Percentiles rank a stretch among this genome's conserved stretches.
Evolutionary conservation across 129 eudicot species (phyloP).

Genomic region (Lactuca saligna): DNA sequence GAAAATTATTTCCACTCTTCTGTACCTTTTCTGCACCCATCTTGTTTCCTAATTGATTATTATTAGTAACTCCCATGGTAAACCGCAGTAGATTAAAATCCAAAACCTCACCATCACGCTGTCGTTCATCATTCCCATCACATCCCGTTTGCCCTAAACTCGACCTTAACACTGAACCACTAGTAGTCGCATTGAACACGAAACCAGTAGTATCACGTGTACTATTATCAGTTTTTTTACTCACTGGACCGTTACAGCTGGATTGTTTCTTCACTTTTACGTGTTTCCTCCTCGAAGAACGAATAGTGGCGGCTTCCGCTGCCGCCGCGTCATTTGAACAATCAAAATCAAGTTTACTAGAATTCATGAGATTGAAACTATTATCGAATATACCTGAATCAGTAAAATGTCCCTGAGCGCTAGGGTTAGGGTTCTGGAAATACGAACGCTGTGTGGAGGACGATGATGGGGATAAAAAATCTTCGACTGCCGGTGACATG

Average conservation of each 20-base stretch:
- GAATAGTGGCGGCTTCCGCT: constrained; percentile 18
- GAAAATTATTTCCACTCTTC: constrained; percentile 13
- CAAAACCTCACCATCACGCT: neutral
- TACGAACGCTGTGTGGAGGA: constrained; percentile 22
- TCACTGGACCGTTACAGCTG: constrained; percentile 19
- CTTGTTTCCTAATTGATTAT: constrained; percentile 11
- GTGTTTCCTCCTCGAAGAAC: constrained; percentile 40
- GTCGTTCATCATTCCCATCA: constrained; percentile 23
- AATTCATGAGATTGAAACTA: constrained; percentile 21
- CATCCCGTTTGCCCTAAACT: constrained; percentile 27
- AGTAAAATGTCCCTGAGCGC: constrained; percentile 7
- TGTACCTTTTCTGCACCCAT: constrained; percentile 14
- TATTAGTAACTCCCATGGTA: constrained; percentile 15
- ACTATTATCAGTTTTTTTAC: constrained; percentile 13
- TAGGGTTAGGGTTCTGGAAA: constrained; percentile 47
- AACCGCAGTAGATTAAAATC: constrained; percentile 25
- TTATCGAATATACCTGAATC: constrained; percentile 37
- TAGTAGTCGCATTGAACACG: constrained; percentile 25
- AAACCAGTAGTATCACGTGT: constrained; percentile 12
- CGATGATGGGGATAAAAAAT: constrained; percentile 27
- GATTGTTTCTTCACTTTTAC: constrained; percentile 51
- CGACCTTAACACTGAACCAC: constrained; percentile 12
- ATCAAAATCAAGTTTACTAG: constrained; percentile 30
- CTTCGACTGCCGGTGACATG: constrained; percentile 51
- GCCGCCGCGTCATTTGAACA: constrained; percentile 30